Percentiles rank a stretch among this genome's conserved stretches.
Evolutionary conservation across 768 basidiomycete species (phyloP).

Genomic region (Psilocybe subaeruginosa): DNA sequence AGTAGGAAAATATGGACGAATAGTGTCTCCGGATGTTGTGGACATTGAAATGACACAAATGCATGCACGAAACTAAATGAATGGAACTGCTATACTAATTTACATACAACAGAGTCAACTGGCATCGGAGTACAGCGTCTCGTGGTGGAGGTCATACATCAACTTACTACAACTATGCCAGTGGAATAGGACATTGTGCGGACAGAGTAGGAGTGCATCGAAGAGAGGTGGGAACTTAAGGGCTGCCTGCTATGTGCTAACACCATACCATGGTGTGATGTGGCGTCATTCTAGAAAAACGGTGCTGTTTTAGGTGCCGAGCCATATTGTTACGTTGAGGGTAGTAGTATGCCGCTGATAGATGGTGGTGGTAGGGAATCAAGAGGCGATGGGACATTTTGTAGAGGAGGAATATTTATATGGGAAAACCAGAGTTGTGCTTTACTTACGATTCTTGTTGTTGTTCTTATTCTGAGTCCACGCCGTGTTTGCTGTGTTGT

Average conservation of each 20-base stretch:
- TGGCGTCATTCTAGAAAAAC: not conserved
- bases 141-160: too few relatives aligned
- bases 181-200: not conserved
- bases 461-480: not conserved
- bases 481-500: not conserved
- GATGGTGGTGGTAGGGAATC: not conserved
- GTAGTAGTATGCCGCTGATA: not conserved
- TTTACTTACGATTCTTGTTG: not conserved
- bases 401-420: not conserved
- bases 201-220: not conserved
- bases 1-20: too few relatives aligned
- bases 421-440: not conserved
- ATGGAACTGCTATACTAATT: too few relatives aligned
- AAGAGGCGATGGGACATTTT: not conserved
- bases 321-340: too few relatives aligned
- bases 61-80: too few relatives aligned
- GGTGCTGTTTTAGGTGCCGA: not conserved
- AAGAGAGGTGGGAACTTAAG: not conserved
- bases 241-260: not conserved
- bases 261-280: not conserved
- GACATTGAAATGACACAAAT: too few relatives aligned
- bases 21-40: too few relatives aligned
- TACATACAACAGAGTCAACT: too few relatives aligned
- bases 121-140: too few relatives aligned
- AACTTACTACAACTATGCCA: too few relatives aligned